phyloP scores from a whole-genome alignment of 768 basidiomycete species.

The Tricholomella constricta region DNA sequence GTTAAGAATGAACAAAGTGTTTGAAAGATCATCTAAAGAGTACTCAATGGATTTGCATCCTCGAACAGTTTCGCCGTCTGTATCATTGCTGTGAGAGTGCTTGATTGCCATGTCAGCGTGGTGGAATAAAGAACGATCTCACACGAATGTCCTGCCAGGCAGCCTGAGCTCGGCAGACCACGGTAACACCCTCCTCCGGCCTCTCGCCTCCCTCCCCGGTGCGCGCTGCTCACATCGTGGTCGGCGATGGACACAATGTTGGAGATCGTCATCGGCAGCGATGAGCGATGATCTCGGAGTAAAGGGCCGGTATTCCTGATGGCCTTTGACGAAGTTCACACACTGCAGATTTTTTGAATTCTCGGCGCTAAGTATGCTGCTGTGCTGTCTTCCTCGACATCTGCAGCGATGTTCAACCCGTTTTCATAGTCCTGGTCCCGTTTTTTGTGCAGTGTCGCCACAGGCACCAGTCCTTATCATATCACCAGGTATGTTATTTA shows the following conservation, averaged over 20 bases:
- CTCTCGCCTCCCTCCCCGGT: no score
- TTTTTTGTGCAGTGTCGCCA: slow-evolving; percentile 8
- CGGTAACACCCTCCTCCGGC: no score
- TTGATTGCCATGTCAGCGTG: no score
- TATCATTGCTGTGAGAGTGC: no score
- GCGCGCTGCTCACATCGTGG: no score
- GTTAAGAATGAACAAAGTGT: no score
- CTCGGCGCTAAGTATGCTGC: background rate
- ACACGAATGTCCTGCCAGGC: no score
- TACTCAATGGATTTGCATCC: no score
- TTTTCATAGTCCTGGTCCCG: background rate
- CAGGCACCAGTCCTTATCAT: slow-evolving; percentile 65
- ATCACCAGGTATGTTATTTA: slow-evolving; percentile 62
- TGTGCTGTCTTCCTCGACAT: background rate
- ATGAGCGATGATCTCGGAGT: slow-evolving; percentile 10
- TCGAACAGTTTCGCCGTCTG: no score
- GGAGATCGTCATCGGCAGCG: slow-evolving; percentile 1
- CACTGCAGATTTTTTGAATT: background rate
- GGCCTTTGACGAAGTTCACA: background rate
- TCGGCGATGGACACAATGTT: slow-evolving; percentile 7
- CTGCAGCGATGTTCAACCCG: background rate
- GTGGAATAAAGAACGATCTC: no score
- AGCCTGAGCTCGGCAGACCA: no score
- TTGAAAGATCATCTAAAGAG: no score
- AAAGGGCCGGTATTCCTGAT: slow-evolving; percentile 20